phyloP scores from a whole-genome alignment of 768 basidiomycete species.

The Serendipita sp. region DNA sequence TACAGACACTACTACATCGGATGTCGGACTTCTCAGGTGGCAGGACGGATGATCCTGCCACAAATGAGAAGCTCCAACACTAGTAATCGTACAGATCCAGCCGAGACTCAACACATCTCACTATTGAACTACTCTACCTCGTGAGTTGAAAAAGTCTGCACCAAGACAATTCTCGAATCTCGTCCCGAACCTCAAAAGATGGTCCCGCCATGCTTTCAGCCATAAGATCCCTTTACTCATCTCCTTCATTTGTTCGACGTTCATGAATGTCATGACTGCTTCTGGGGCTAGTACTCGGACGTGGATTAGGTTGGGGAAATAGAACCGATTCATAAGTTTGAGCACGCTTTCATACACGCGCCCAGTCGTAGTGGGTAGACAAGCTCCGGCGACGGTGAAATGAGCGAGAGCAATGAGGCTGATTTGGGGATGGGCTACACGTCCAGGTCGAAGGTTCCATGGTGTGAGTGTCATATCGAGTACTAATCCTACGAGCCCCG shows the following conservation, averaged over 20 bases:
- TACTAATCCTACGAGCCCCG: neutral
- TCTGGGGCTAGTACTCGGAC: slow-evolving; percentile 7
- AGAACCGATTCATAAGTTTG: neutral
- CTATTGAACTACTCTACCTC: neutral
- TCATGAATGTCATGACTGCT: slow-evolving; percentile 5
- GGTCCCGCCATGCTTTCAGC: neutral
- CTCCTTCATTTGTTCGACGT: slow-evolving; percentile 1
- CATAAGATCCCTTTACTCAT: slow-evolving; percentile 4
- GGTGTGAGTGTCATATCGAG: neutral
- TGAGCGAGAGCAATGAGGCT: neutral
- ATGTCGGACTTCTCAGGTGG: too few species aligned
- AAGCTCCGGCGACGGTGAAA: slow-evolving; percentile 1
- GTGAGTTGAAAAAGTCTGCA: neutral
- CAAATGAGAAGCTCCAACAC: too few species aligned
- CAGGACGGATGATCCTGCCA: too few species aligned
- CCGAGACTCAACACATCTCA: too few species aligned
- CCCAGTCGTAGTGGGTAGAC: neutral
- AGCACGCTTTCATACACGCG: neutral
- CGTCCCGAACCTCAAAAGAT: neutral
- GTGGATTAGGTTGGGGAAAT: neutral
- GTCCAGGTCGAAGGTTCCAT: slow-evolving; percentile 1
- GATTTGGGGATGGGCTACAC: neutral
- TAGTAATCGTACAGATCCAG: too few species aligned
- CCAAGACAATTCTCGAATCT: slow-evolving; percentile 1
- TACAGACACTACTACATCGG: too few species aligned